Conservation (phyloP, 139 green algal genomes). For the Pleodorina starrii region DNA sequence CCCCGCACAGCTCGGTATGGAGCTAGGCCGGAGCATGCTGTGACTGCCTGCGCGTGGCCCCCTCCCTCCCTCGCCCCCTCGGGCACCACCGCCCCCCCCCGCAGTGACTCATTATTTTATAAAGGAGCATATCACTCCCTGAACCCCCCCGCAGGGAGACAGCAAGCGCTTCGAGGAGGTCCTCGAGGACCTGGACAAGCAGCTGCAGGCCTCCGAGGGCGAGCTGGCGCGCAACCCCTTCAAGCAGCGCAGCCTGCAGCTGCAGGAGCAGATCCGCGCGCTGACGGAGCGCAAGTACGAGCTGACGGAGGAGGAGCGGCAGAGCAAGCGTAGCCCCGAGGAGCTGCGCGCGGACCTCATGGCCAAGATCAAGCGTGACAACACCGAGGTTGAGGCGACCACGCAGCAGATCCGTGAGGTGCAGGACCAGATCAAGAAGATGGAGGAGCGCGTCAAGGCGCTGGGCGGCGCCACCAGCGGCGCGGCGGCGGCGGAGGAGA, state of each 20-base stretch:
- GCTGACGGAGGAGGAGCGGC: constrained; percentile 74
- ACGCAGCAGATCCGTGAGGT: constrained; percentile 56
- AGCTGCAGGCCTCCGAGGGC: constrained; percentile 62
- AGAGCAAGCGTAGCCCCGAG: constrained; percentile 69
- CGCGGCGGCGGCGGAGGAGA: constrained; percentile 36
- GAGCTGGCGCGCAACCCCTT: constrained; percentile 75
- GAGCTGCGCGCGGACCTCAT: constrained; percentile 75
- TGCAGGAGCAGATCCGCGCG: constrained; percentile 72
- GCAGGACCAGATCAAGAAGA: constrained; percentile 71
- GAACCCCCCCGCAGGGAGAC: constrained; percentile 65
- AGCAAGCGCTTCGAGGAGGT: constrained; percentile 65
- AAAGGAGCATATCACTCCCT: too few relatives aligned
- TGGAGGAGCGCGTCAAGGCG: constrained; percentile 59
- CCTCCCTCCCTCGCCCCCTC: too few relatives aligned
- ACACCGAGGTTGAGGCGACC: constrained; percentile 68
- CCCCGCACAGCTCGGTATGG: too few relatives aligned
- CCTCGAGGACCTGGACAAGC: constrained; percentile 67
- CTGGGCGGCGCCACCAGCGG: constrained; percentile 21
- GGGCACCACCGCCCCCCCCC: background rate
- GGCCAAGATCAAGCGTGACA: constrained; percentile 82
- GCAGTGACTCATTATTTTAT: too few relatives aligned
- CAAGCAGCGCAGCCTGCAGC: constrained; percentile 77
- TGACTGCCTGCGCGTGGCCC: too few relatives aligned
- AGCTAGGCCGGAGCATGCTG: too few relatives aligned
- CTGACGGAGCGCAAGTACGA: constrained; percentile 75